These are phyloP conservation scores for Hyparrhenia diplandra DNA, from an alignment of 176 grass and related monocot genomes.

Conservation along the genomic window DNA sequence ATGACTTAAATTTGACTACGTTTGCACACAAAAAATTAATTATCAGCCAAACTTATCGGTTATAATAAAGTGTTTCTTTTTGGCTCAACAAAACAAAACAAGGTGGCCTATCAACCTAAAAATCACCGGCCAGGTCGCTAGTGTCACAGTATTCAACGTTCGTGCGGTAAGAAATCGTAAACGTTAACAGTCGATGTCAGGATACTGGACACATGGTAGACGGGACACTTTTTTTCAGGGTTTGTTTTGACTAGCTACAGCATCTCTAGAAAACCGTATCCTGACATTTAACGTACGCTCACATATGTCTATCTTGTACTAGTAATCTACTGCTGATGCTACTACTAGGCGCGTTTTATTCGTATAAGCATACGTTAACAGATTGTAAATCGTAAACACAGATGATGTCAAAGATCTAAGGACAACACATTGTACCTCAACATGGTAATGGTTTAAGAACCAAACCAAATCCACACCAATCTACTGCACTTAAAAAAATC, in stretches of 20 bases:
- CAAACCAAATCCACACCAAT: too few relatives aligned
- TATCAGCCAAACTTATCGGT: too few relatives aligned
- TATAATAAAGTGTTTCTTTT: too few relatives aligned
- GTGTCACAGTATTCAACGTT: too few relatives aligned
- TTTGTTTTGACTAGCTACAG: neutral
- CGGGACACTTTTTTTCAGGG: neutral
- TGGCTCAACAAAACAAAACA: too few relatives aligned
- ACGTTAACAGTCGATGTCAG: neutral
- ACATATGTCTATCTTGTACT: neutral
- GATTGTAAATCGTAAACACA: neutral
- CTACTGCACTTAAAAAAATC: too few relatives aligned
- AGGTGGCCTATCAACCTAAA: too few relatives aligned
- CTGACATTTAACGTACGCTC: neutral
- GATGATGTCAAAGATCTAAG: neutral
- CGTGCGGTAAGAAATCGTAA: neutral
- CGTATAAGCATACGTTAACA: neutral
- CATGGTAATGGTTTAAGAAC: too few relatives aligned
- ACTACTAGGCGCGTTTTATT: neutral
- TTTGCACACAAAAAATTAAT: too few relatives aligned
- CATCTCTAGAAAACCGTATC: neutral
- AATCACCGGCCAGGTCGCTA: too few relatives aligned
- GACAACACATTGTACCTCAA: too few relatives aligned
- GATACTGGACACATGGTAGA: neutral
- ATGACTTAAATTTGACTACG: too few relatives aligned
- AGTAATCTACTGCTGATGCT: neutral